Conservation (phyloP, 352 stramenopile genomes). For the Pythium biforme region DNA sequence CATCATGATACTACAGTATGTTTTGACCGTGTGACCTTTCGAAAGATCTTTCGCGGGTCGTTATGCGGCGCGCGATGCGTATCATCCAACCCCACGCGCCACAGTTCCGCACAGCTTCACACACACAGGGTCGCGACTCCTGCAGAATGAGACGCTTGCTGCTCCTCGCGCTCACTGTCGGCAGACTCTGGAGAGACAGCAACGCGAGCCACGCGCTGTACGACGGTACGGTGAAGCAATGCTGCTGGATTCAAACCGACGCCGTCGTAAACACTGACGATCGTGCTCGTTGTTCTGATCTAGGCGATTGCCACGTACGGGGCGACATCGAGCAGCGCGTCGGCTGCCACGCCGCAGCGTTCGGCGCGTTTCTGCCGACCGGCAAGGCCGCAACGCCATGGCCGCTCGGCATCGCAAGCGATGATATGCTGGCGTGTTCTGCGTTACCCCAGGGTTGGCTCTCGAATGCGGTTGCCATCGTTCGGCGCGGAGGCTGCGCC, state of each 20-base stretch:
- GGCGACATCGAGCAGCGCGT: not conserved
- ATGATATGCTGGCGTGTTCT: not conserved
- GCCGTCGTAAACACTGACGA: too few species aligned
- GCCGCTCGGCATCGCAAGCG: not conserved
- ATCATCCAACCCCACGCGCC: not conserved
- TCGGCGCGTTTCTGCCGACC: slow-evolving; percentile 17
- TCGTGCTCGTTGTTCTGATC: not conserved
- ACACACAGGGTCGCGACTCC: too few species aligned
- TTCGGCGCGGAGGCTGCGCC: slow-evolving; percentile 17
- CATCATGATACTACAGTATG: too few species aligned
- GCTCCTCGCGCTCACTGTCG: not conserved
- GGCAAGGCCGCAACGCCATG: not conserved
- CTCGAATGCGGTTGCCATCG: slow-evolving; percentile 5
- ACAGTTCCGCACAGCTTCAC: too few species aligned
- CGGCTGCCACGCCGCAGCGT: slow-evolving; percentile 12
- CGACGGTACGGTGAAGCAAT: not conserved
- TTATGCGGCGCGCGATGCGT: not conserved
- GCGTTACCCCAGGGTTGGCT: not conserved
- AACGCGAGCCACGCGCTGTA: not conserved
- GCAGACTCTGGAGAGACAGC: not conserved
- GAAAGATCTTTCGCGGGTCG: not conserved
- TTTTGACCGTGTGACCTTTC: not conserved
- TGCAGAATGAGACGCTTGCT: not conserved
- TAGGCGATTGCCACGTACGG: slow-evolving; percentile 5
- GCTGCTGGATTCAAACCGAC: not conserved